These are phyloP conservation scores for Cyclotella choctawhatcheeana DNA, from an alignment of 108 stramenopile species.

Conservation along the genomic window DNA sequence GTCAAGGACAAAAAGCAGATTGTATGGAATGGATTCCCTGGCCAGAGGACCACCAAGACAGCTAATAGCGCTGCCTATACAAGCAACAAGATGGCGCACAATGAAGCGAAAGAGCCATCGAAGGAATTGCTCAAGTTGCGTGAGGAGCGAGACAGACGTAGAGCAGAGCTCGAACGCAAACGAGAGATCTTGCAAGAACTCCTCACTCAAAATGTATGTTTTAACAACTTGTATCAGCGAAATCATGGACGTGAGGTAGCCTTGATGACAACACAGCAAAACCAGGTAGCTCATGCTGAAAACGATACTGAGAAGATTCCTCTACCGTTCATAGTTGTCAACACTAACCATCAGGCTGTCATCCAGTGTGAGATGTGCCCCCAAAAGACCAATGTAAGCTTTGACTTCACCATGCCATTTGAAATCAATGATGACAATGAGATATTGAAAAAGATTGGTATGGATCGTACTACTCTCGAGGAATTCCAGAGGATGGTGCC, in stretches of 20 bases:
- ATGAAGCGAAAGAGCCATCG: background rate
- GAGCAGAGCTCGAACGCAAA: conserved; percentile 67
- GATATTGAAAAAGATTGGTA: conserved; percentile 88
- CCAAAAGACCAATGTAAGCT: conserved; percentile 86
- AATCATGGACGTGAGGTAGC: conserved; percentile 57
- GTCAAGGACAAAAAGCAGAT: conserved; percentile 89
- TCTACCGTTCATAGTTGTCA: conserved; percentile 93
- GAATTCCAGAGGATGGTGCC: too few relatives aligned
- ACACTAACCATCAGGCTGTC: conserved; percentile 74
- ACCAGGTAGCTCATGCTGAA: too few relatives aligned
- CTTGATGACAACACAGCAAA: background rate
- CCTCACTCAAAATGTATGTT: conserved; percentile 87
- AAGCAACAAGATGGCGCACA: background rate
- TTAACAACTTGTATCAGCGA: conserved; percentile 77
- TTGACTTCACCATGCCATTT: conserved; percentile 91
- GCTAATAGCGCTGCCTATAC: background rate
- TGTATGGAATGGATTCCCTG: conserved; percentile 88
- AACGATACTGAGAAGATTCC: conserved; percentile 75
- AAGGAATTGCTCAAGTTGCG: conserved; percentile 60
- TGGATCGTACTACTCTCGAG: too few relatives aligned
- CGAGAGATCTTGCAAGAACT: conserved; percentile 79
- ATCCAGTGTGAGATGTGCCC: conserved; percentile 94
- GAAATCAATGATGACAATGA: conserved; percentile 96
- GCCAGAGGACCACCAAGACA: background rate
- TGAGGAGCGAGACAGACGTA: conserved; percentile 51